phyloP scores from a whole-genome alignment of 352 stramenopile genomes.

The Pythium dissotocum region DNA sequence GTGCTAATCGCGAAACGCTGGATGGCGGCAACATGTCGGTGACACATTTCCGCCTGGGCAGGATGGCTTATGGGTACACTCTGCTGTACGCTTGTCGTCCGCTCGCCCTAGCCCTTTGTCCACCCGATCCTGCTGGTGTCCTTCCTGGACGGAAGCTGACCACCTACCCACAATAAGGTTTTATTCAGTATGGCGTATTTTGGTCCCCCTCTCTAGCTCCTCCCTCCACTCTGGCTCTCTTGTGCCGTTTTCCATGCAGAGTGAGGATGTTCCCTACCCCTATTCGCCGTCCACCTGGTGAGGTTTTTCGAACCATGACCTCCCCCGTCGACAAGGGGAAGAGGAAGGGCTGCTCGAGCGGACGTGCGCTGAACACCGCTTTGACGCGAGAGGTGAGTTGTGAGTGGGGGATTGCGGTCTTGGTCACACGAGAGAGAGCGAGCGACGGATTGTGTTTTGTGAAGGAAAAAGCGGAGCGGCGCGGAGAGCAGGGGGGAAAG shows the following conservation, averaged over 20 bases:
- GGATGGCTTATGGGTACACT: slow-evolving; percentile 19
- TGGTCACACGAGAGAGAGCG: slow-evolving; percentile 22
- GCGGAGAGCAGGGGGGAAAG: slow-evolving; percentile 17
- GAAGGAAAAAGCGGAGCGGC: slow-evolving; percentile 20
- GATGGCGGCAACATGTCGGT: background rate
- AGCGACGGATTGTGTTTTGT: slow-evolving; percentile 19
- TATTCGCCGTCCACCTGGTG: slow-evolving; percentile 15
- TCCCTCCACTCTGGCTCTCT: slow-evolving; percentile 24
- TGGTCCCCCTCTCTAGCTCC: slow-evolving; percentile 11
- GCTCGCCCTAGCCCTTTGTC: slow-evolving; percentile 12
- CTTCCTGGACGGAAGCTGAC: background rate
- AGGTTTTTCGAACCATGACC: slow-evolving; percentile 10
- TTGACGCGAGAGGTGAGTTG: slow-evolving; percentile 1
- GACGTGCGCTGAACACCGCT: slow-evolving; percentile 11
- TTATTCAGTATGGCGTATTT: background rate
- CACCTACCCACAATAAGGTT: slow-evolving; percentile 20
- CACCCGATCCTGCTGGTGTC: background rate
- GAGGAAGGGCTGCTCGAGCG: slow-evolving; percentile 4
- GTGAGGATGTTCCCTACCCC: slow-evolving; percentile 2
- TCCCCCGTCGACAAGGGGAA: slow-evolving; percentile 5
- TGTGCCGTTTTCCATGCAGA: no score
- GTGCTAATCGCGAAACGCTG: slow-evolving; percentile 1
- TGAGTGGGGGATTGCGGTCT: slow-evolving; percentile 3
- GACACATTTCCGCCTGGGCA: background rate
- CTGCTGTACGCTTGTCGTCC: background rate